Base-by-base conservation (phyloP, 192 early-diverging fungal genomes). In the Gonapodya sp. region DNA sequence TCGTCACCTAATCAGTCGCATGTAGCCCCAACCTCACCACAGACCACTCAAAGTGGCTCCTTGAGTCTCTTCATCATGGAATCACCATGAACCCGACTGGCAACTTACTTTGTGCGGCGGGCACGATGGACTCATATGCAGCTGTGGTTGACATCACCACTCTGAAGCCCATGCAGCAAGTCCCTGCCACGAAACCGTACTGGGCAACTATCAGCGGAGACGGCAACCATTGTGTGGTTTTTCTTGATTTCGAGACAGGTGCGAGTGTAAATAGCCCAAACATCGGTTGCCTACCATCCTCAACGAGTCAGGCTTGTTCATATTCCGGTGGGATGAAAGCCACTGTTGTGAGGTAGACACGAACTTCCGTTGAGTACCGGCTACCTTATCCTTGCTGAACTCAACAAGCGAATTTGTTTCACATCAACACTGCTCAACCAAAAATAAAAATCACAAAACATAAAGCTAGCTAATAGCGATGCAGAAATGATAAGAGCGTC, bases 21-120 rank as follows among this genome's bases (percentile, higher is more conserved):
- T 30, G 35, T 30, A 81, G 79, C 78, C 78, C 78, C 18, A 81
- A n/a, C 78, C 79, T 81, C 31, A 81, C 79, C 16, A 2, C 75
- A 30, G 81, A 81, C 81, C 81, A 79, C 81, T 73, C 81, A 1
- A 81, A 79, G 81, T 81, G 81, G 81, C 78, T 81, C 18, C 78
- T 81, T 8, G 81, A 81, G 18, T 81, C 81, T 18, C 81, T 78
- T 16, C 81, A 81, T 78, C 81, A 81, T 79, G 81, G 81, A 1
- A 81, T 81, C 81, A 80, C 79, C 8, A 81, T 81, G 81, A 1
- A 81, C 78, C 75, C 81, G 14, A 32, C 78, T n/a, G 81, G 81
- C 8, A 81, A 1, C 35, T 31, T 16, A 32, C 78, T 81, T 32
- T 81, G 81, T 79, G 81, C 81, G 14, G 81, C 81, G 35, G 81